Evolutionary conservation across 2,329 filamentous ascomycete genomes (phyloP), one percentile per base, ranked within the genome.

Genomic region (Eutypa lata): DNA sequence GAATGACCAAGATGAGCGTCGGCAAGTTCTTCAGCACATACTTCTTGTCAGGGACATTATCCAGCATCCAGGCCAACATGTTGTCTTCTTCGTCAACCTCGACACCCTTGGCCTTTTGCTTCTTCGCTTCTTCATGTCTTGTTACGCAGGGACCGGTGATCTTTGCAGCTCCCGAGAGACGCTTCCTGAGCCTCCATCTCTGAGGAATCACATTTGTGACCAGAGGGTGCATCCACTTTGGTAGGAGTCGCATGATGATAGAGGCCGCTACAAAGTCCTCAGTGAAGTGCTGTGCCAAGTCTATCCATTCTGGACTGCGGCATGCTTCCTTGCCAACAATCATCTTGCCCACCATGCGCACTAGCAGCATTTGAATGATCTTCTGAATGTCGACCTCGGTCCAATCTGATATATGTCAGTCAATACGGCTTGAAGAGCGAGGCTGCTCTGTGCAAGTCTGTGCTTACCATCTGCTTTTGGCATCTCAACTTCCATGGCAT

Each of bases 121-220:
- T 49, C 33, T 19, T 16, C 40, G 28, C 28, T 33, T 49, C 28
- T n/a, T 49, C 11, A 11, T 49, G 47, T 22, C 47, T 49, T 5
- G 18, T n/a, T 7, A 49, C 22, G 47, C 11, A 16, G 10, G 47
- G 47, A 2, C 40, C 28, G 11, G 22, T 22, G 21, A 49, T 49
- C 28, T 49, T 38, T 11, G 19, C 21, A 18, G 26, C 26, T 31
- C 16, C 47, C 21, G 16, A 22, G 5, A 49, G 47, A 18, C 47
- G n/a, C 16, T 22, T 19, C 31, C 47, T 37, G 16, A 49, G 47
- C 33, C 47, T 49, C 47, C 47, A 40, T 24, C 47, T 49, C 28
- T 49, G 47, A 19, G 47, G 47, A 49, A 49, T 49, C 33, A 49
- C 28, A 33, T 49, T 49, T 31, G 47, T 49, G 47, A 49, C 10